Conservation (phyloP, 208 protist species). For the Trypanosoma cruzi region DNA sequence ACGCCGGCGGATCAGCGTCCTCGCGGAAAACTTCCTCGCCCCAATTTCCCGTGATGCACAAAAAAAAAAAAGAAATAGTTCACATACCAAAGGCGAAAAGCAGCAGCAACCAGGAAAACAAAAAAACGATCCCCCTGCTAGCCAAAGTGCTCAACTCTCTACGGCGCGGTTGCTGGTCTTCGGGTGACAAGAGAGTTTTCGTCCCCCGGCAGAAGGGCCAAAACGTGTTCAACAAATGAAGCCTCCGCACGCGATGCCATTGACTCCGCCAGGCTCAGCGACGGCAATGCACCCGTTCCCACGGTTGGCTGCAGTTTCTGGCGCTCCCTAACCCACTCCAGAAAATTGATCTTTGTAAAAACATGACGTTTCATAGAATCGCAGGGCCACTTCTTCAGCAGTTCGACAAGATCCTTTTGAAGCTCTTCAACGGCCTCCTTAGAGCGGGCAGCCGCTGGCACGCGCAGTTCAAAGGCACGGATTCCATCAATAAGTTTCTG, state of each 20-base stretch:
- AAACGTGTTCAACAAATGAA: slow-evolving; percentile 55
- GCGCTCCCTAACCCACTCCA: slow-evolving; percentile 14
- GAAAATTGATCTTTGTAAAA: slow-evolving; percentile 27
- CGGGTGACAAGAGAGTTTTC: background rate
- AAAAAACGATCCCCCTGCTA: background rate
- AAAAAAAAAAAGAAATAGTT: background rate
- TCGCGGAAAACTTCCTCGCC: background rate
- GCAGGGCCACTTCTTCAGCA: slow-evolving; percentile 20
- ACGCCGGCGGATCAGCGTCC: no score
- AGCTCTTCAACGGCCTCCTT: slow-evolving; percentile 45
- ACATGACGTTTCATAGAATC: slow-evolving; percentile 22
- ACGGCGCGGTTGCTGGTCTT: background rate
- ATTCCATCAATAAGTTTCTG: slow-evolving; percentile 34
- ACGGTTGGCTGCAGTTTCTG: slow-evolving; percentile 1
- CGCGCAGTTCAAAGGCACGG: slow-evolving; percentile 38
- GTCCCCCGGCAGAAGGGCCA: slow-evolving; percentile 33
- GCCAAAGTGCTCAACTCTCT: background rate
- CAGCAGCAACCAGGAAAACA: background rate
- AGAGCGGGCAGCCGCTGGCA: slow-evolving; percentile 57
- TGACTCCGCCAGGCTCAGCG: slow-evolving; percentile 44
- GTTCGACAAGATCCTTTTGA: slow-evolving; percentile 40
- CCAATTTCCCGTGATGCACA: slow-evolving; percentile 8
- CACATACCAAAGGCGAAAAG: background rate
- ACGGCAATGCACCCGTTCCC: background rate
- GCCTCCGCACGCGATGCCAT: slow-evolving; percentile 74